These are phyloP conservation scores for Glycine latifolia DNA, from an alignment of 306 rosid genomes.

Conservation along the genomic window DNA sequence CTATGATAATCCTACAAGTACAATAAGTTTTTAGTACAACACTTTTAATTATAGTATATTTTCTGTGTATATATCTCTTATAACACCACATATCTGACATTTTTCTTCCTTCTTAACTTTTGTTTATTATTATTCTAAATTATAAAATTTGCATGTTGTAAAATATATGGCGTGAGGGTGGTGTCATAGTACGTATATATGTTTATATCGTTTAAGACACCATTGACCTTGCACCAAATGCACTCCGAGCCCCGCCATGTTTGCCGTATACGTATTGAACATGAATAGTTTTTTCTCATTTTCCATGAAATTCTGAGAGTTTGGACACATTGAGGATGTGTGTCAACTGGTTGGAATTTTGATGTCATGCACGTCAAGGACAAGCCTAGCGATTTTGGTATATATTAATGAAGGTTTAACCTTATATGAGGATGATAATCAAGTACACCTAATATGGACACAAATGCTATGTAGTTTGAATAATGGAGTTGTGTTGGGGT, in stretches of 20 bases:
- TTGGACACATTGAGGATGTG: constrained; percentile 30
- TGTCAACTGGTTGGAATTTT: constrained; percentile 20
- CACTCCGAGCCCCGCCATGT: constrained; percentile 26
- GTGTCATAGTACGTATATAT: neutral
- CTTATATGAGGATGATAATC: constrained; percentile 9
- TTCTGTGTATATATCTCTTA: neutral
- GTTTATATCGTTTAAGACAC: neutral
- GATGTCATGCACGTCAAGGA: neutral
- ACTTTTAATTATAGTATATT: neutral
- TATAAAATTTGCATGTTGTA: neutral
- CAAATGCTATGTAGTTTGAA: constrained; percentile 26
- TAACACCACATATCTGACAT: neutral
- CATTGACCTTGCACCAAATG: constrained; percentile 40
- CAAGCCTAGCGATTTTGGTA: constrained; percentile 39
- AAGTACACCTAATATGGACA: constrained; percentile 37
- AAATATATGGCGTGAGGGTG: neutral
- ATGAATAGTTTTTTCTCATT: constrained; percentile 33
- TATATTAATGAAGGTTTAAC: constrained; percentile 45
- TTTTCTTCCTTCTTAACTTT: neutral
- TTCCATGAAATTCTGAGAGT: constrained; percentile 35
- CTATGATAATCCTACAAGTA: neutral
- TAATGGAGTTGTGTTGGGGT: constrained; percentile 19
- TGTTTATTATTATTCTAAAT: neutral
- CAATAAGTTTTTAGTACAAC: too few species aligned
- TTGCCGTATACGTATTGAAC: constrained; percentile 66